Evolutionary conservation across 2,329 filamentous ascomycete species (phyloP).

Genomic region (Claviceps sp.): DNA sequence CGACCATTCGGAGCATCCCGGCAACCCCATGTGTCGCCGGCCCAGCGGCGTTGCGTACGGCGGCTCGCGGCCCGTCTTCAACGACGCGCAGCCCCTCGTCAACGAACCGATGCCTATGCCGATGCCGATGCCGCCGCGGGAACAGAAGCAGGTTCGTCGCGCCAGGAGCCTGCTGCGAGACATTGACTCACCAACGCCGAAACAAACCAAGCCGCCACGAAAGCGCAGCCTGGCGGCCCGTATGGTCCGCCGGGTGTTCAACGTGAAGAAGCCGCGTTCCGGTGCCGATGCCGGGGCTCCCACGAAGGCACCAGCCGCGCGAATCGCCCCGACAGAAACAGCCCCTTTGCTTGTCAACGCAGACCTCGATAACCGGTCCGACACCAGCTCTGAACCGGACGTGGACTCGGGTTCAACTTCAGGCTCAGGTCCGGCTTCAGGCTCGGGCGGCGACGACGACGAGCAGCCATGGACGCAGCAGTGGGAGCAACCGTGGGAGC

Average conservation of each 20-base stretch:
- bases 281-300: background rate
- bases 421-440: constrained; percentile 15
- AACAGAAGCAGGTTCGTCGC: constrained; percentile 41
- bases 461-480: constrained; percentile 42
- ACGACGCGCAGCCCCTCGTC: constrained; percentile 38
- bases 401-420: background rate
- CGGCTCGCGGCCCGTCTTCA: constrained; percentile 55
- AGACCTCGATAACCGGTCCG: constrained; percentile 8
- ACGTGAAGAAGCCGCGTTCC: constrained; percentile 37
- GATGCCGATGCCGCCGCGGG: constrained; percentile 24
- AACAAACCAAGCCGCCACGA: constrained; percentile 26
- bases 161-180: constrained; percentile 50
- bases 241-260: constrained; percentile 37
- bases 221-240: constrained; percentile 22
- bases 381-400: constrained; percentile 7
- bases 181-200: constrained; percentile 52
- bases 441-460: constrained; percentile 28
- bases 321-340: constrained; percentile 24
- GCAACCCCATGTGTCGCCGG: constrained; percentile 53
- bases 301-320: constrained; percentile 11
- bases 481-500: constrained; percentile 50
- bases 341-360: constrained; percentile 27
- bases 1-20: constrained; percentile 20
- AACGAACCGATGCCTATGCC: constrained; percentile 32
- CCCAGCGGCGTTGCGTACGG: constrained; percentile 66